Percentiles rank a stretch among this genome's conserved stretches.
Evolutionary conservation across 169 alveolate genomes (phyloP).

Genomic region (Sarcocystis neurona): DNA sequence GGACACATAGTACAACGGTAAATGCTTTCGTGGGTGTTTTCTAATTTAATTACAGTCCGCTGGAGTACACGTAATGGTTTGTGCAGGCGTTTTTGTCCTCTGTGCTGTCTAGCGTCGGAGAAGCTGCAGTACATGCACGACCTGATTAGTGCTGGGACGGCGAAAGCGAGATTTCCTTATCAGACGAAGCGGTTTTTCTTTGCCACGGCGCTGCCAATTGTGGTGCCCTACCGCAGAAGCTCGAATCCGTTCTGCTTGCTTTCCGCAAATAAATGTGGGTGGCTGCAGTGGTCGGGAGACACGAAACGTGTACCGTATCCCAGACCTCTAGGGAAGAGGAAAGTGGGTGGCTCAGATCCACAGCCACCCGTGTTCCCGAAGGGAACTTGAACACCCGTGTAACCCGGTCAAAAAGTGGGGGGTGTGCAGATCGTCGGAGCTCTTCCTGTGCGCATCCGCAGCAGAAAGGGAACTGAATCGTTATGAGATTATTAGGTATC

Average conservation of each 20-base stretch:
- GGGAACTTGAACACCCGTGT: conserved; percentile 47
- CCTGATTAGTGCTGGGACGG: conserved; percentile 22
- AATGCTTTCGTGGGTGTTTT: too few relatives aligned
- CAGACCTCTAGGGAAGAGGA: conserved; percentile 67
- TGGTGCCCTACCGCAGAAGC: conserved; percentile 70
- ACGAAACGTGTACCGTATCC: conserved; percentile 63
- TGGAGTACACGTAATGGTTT: neutral
- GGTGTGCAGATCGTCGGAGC: too few relatives aligned
- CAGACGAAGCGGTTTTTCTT: conserved; percentile 43
- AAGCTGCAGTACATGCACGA: conserved; percentile 62
- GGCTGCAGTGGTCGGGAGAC: conserved; percentile 45
- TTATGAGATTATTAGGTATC: too few relatives aligned
- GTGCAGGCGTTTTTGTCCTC: neutral
- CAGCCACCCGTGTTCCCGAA: conserved; percentile 75
- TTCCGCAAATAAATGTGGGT: conserved; percentile 72
- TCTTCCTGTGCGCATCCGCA: too few relatives aligned
- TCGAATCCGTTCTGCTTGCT: conserved; percentile 74
- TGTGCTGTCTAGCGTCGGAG: conserved; percentile 13
- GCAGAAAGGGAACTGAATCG: too few relatives aligned
- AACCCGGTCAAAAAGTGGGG: too few relatives aligned
- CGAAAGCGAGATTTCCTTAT: conserved; percentile 7
- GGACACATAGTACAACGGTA: too few relatives aligned
- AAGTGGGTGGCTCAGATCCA: conserved; percentile 76
- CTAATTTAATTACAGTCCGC: too few relatives aligned
- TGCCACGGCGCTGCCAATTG: conserved; percentile 70